These are phyloP conservation scores for Meyerozyma smithsonii DNA, from an alignment of 1,139 yeast species.

Conservation along the genomic window DNA sequence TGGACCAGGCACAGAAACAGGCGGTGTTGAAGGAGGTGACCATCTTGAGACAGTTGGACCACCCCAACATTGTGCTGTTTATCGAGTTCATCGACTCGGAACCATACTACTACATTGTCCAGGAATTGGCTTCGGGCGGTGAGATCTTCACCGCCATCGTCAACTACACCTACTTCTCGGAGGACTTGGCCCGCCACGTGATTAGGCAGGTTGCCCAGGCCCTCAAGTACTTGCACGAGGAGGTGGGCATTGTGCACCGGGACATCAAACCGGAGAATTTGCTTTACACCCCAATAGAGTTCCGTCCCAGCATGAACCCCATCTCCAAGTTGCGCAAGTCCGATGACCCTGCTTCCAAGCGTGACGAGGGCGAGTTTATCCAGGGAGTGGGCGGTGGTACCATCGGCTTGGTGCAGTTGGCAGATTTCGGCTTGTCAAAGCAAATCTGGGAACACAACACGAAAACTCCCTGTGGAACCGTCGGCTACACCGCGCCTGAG, in stretches of 20 bases:
- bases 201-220: conserved; percentile 48
- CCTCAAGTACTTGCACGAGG: conserved; percentile 49
- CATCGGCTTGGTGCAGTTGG: conserved; percentile 49
- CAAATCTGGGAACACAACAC: conserved; percentile 56
- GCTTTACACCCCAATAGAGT: conserved; percentile 59
- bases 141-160: conserved; percentile 56
- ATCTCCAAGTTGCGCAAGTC: conserved; percentile 35
- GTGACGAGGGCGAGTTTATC: conserved; percentile 49
- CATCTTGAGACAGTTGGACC: conserved; percentile 51
- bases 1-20: conserved; percentile 50
- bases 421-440: conserved; percentile 56
- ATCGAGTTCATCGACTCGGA: conserved; percentile 47
- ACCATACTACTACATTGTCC: conserved; percentile 47
- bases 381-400: conserved; percentile 49
- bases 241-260: conserved; percentile 53
- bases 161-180: conserved; percentile 52
- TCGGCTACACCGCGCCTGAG: conserved; percentile 61
- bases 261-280: conserved; percentile 57
- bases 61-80: conserved; percentile 45
- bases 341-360: conserved; percentile 44
- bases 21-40: conserved; percentile 56
- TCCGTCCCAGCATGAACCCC: conserved; percentile 36
- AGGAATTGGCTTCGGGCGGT: conserved; percentile 52
- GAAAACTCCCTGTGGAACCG: conserved; percentile 62
- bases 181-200: conserved; percentile 49